Base-by-base conservation (phyloP, 345 rosid genomes). In the Syzygium aqueum region DNA sequence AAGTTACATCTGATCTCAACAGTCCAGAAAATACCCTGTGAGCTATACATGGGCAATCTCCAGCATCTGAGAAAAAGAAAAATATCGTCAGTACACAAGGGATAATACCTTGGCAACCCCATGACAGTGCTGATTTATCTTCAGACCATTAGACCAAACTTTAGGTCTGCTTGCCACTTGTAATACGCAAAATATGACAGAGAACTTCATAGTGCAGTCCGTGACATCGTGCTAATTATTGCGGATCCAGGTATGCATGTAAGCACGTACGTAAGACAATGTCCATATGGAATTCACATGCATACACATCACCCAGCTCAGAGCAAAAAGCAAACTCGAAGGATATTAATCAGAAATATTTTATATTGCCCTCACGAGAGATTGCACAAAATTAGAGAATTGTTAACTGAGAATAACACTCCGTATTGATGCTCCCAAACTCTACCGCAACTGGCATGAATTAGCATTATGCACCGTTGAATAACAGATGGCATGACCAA, bases 21-120 rank as follows among this genome's bases (percentile, higher is more conserved):
- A 95, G 91, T 85, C 99, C 99, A 33, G 99, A 97, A 90, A 97
- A 97, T 51, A 94, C 97, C 88, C 92, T 93, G 90, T 97, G 99
- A 23, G 97, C 96, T 61, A 97, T 94, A 84, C 99, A 97, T 67
- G 91, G 94, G 85, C 98, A 97, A 87, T 96, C 98, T 87, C 94
- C 96, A 77, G 90, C 91, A 89, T 93, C 99, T 94, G 94, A 53
- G 82, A 84, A 61, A 67, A 85, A 86, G 77, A 87, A 85, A 19
- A 86, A 90, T 77, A 22, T 67, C 1, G 15, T 73, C 0, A 73
- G 14, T 11, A 73, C 27, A 22, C 0, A 11, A 37, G 73, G 33
- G 49, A 33, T 37, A 33, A 19, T 73, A 73, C 80, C 80, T 37
- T 37, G 46, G 80, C 80, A 37, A 37, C 49, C 9, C 37, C 49